These are phyloP conservation scores for Apiospora kogelbergensis DNA, from an alignment of 2,329 filamentous ascomycete genomes.

Conservation along the genomic window DNA sequence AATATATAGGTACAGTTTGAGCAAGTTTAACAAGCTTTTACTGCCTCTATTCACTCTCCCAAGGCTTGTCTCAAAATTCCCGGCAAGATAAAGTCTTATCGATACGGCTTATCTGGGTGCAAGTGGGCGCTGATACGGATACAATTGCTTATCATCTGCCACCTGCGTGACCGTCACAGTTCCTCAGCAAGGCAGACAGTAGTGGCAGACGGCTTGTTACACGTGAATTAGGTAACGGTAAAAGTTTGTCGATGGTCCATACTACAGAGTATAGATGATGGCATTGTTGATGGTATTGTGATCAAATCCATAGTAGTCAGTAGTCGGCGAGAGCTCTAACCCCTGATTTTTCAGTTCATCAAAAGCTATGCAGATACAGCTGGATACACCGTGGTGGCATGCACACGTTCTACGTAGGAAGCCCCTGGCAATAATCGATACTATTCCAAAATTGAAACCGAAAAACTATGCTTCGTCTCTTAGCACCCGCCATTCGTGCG, in stretches of 20 bases:
- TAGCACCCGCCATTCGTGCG: background rate
- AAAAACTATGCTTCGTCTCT: background rate
- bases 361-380: background rate
- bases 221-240: background rate
- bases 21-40: background rate
- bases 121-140: background rate
- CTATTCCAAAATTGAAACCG: background rate
- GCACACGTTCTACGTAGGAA: no score
- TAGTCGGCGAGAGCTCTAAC: background rate
- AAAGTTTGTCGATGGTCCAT: background rate
- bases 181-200: no score
- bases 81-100: background rate
- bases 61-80: background rate
- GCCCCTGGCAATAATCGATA: background rate
- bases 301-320: background rate
- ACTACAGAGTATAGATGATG: no score
- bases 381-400: background rate
- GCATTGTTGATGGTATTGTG: background rate
- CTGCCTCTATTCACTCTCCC: background rate
- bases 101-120: background rate
- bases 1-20: background rate
- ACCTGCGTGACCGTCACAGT: background rate
- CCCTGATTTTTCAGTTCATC: background rate
- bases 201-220: no score
- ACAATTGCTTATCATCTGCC: background rate